Conservation (phyloP, 192 early-diverging fungal species). For the Entrophospora sp. region DNA sequence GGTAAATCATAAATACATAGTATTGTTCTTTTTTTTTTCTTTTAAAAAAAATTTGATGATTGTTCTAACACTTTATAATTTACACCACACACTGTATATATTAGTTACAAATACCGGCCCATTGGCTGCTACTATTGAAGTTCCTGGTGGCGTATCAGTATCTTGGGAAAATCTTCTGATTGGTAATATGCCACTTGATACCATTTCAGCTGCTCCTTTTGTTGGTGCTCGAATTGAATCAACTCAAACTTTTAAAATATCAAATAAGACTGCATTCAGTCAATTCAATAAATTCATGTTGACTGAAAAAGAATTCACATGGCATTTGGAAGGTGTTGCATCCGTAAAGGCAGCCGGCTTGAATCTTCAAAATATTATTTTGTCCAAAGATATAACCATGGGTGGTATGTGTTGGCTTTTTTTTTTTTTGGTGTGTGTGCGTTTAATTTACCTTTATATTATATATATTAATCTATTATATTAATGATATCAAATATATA, state of each 20-base stretch:
- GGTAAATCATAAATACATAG: not conserved
- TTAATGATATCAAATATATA: no score
- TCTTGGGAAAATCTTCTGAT: constrained; percentile 27
- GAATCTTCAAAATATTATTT: constrained; percentile 33
- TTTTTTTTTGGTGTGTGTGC: constrained; percentile 31
- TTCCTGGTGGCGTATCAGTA: constrained; percentile 28
- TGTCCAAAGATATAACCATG: constrained; percentile 41
- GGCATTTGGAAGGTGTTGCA: constrained; percentile 35
- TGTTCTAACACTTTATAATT: no score
- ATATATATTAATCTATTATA: no score
- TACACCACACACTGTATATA: no score
- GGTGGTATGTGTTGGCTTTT: constrained; percentile 34
- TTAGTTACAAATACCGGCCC: constrained; percentile 40
- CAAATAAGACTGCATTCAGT: constrained; percentile 32
- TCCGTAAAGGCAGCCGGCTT: constrained; percentile 34
- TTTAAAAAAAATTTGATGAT: not conserved
- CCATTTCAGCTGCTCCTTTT: constrained; percentile 25
- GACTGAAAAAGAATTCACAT: constrained; percentile 32
- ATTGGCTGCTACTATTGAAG: constrained; percentile 35
- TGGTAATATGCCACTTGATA: constrained; percentile 31
- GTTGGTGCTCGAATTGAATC: constrained; percentile 32
- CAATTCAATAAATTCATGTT: constrained; percentile 43
- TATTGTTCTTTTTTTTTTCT: not conserved
- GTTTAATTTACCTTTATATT: not conserved
- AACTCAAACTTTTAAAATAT: constrained; percentile 27